These are phyloP conservation scores for Solanum appendiculatum DNA, from an alignment of 257 asterid species.

Conservation along the genomic window DNA sequence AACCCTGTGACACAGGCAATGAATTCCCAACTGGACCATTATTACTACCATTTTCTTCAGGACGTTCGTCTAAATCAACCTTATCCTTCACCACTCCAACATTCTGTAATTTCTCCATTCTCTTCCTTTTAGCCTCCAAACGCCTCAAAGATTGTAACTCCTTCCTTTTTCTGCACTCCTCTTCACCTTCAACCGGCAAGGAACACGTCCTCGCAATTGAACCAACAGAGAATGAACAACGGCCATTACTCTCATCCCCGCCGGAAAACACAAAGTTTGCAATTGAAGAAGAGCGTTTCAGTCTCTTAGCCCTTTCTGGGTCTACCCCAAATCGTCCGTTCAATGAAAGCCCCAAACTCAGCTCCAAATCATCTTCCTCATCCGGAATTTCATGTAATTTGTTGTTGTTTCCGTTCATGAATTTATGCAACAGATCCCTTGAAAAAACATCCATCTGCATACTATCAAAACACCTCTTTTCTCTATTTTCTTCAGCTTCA, in stretches of 20 bases:
- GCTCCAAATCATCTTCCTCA: slow-evolving; percentile 40
- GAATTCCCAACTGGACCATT: slow-evolving; percentile 13
- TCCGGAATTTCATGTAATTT: not conserved
- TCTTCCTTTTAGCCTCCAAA: slow-evolving; percentile 60
- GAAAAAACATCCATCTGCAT: slow-evolving; percentile 14
- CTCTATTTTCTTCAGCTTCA: slow-evolving; percentile 13
- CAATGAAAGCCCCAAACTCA: slow-evolving; percentile 66
- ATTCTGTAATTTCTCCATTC: slow-evolving; percentile 56
- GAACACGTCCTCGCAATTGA: slow-evolving; percentile 50
- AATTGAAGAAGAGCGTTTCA: slow-evolving; percentile 52
- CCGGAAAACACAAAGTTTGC: slow-evolving; percentile 19
- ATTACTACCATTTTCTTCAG: slow-evolving; percentile 10
- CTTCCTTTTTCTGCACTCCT: slow-evolving; percentile 57
- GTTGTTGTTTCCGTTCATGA: not conserved
- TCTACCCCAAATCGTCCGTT: slow-evolving; percentile 85
- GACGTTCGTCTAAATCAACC: slow-evolving; percentile 14
- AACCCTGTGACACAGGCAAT: slow-evolving; percentile 23
- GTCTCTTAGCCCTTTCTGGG: slow-evolving; percentile 28
- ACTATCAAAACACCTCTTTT: not conserved
- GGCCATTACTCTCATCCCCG: slow-evolving; percentile 6
- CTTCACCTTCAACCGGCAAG: slow-evolving; percentile 42
- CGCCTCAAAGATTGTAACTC: slow-evolving; percentile 55
- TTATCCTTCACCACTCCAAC: slow-evolving; percentile 27
- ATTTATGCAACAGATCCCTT: slow-evolving; percentile 27
- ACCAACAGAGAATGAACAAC: slow-evolving; percentile 10